Conservation (phyloP, 345 rosid species). For the Euphorbia pulcherrima region DNA sequence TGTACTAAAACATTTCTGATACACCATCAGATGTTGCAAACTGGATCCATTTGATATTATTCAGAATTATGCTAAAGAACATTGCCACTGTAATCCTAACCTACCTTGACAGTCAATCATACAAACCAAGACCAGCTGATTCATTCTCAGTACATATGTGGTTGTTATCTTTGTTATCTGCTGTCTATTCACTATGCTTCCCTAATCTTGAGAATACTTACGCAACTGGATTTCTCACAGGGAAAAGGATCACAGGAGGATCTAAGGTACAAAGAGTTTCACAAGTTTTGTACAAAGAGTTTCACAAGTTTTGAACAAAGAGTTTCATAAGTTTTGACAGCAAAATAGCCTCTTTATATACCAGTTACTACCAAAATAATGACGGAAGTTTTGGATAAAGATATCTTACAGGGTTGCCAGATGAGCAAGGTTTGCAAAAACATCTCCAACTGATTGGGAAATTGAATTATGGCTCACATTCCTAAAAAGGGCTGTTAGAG, state of each 20-base stretch:
- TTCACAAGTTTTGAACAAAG: no score
- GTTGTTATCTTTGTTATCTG: background rate
- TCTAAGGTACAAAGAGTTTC: background rate
- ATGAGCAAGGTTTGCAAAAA: conserved; percentile 50
- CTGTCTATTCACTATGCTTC: background rate
- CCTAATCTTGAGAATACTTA: background rate
- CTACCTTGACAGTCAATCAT: background rate
- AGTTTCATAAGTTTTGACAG: background rate
- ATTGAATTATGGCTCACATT: conserved; percentile 80
- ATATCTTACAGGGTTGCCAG: conserved; percentile 65
- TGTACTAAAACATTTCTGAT: background rate
- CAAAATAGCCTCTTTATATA: background rate
- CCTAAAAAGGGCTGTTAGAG: conserved; percentile 33
- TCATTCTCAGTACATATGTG: no score
- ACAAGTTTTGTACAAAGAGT: background rate
- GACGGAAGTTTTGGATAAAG: conserved; percentile 10
- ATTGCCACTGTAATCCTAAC: background rate
- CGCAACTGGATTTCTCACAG: background rate
- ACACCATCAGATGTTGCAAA: background rate
- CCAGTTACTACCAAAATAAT: background rate
- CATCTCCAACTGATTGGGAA: conserved; percentile 59
- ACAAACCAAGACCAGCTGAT: background rate
- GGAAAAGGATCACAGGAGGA: background rate
- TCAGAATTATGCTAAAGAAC: background rate
- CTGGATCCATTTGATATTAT: background rate